These are phyloP conservation scores for Fusarium sp. DNA, from an alignment of 2,329 filamentous ascomycete species.

Conservation along the genomic window DNA sequence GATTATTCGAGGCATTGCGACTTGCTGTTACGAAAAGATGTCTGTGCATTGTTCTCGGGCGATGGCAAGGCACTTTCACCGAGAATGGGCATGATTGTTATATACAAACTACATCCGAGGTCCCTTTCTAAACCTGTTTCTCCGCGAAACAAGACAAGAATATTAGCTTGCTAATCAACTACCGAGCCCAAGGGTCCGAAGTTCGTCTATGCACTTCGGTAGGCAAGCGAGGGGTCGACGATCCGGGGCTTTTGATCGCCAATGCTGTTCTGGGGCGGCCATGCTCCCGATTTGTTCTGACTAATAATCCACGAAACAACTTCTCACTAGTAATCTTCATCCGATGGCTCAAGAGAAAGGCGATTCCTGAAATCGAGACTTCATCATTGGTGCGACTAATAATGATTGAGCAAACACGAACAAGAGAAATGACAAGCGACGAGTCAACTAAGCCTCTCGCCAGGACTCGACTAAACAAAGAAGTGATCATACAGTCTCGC, in stretches of 20 bases:
- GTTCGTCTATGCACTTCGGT: neutral
- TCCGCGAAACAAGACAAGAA: neutral
- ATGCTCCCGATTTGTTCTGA: rapidly evolving
- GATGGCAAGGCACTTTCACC: neutral
- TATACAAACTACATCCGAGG: neutral
- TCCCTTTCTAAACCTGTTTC: neutral
- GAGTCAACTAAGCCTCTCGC: neutral
- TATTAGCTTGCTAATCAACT: neutral
- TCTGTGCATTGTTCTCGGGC: rapidly evolving
- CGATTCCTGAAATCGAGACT: rapidly evolving
- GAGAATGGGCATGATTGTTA: neutral
- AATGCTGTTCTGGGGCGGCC: rapidly evolving
- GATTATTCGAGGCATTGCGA: neutral
- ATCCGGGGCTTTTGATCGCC: neutral
- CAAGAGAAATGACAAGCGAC: neutral
- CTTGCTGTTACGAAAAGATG: rapidly evolving
- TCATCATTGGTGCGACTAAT: neutral
- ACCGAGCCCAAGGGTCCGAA: neutral
- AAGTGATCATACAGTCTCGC: neutral
- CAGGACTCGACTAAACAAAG: neutral
- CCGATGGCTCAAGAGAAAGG: neutral
- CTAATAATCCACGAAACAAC: rapidly evolving
- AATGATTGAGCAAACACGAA: neutral
- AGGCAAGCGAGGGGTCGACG: neutral
- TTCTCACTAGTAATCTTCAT: rapidly evolving